Base-by-base conservation (phyloP, 2,329 filamentous ascomycete species). In the Colletotrichum gigasporum region DNA sequence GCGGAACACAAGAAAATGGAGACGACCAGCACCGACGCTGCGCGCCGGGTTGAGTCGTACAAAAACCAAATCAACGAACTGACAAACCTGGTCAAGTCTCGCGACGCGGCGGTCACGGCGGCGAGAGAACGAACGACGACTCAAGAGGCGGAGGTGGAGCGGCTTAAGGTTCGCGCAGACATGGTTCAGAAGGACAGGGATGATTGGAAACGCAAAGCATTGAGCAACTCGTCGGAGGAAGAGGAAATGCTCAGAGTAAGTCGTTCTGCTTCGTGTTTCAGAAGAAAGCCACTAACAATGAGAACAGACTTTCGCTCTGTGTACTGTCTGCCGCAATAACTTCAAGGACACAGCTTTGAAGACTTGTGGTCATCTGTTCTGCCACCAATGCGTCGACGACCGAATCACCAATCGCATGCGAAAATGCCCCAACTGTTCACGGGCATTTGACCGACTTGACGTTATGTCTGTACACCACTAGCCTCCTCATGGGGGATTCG, bases 261-360 rank as follows among this genome's bases (percentile, higher is more conserved):
- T 87, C 48, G 47, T 7, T n/a, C 32, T 14, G 22, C 48, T 14
- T 12, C 12, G 4, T 20, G 9, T 35, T 30, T 11, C 51, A 6
- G 14, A 39, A 37, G 1, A 8, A 3, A 54, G 26, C 10, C 28
- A n/a, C 69, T 77, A 70, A 76, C 70, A 70, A 76, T 70, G 41
- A 65, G 20, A 56, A 8, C 52, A 80, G 76, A 77, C 75, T 1
- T 79, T 75, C 68, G 73, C 74, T 34, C 88, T 97, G 53, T 99
- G 96, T 81, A 93, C 93, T 10, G 92, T 98, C 52, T 99, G 96
- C 81, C 92, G 93, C 70, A 91, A 89, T 72, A 93, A 95, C 70
- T 94, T 97, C 82, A 98, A 98, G 79, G 93, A 98, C 74, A 97
- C 94, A 1, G 91, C 91, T 9, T 86, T 99, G 76, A 96, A 96